Percentiles rank a stretch among this genome's conserved stretches.
phyloP scores from a whole-genome alignment of 306 rosid genomes.

The Psophocarpus tetragonolobus region DNA sequence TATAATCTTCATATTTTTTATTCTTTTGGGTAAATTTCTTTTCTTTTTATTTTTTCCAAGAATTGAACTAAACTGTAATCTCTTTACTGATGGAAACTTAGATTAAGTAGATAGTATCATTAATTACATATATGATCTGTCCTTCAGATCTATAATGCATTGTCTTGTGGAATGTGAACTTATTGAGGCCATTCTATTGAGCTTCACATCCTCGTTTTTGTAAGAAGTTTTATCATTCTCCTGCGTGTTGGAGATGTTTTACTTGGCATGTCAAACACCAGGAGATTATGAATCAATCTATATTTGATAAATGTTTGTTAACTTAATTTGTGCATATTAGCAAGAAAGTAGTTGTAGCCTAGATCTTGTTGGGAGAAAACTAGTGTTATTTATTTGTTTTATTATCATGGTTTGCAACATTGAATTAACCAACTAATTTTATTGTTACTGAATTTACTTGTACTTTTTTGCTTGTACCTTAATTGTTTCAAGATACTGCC shows the following conservation, averaged over 20 bases:
- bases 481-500: slow-evolving; percentile 74
- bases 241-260: background rate
- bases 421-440: slow-evolving; percentile 7
- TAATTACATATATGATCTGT: background rate
- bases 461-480: slow-evolving; percentile 56
- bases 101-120: background rate
- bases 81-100: background rate
- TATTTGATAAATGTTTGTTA: slow-evolving; percentile 3
- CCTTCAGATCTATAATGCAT: background rate
- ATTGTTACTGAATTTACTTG: slow-evolving; percentile 5
- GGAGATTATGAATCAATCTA: slow-evolving; percentile 16
- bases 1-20: background rate
- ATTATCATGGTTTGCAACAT: background rate
- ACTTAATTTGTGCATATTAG: slow-evolving; percentile 22
- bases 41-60: background rate
- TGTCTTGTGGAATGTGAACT: background rate
- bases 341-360: background rate
- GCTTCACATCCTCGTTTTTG: background rate
- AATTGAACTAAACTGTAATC: slow-evolving; percentile 17
- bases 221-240: background rate
- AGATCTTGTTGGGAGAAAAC: background rate
- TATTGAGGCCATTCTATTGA: background rate
- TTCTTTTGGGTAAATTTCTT: background rate
- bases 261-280: background rate
- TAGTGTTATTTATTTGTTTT: background rate